Evolutionary conservation across 148 eudicot genomes (phyloP), one percentile per base, ranked within the genome.

Genomic region (Amaranthus palmeri): DNA sequence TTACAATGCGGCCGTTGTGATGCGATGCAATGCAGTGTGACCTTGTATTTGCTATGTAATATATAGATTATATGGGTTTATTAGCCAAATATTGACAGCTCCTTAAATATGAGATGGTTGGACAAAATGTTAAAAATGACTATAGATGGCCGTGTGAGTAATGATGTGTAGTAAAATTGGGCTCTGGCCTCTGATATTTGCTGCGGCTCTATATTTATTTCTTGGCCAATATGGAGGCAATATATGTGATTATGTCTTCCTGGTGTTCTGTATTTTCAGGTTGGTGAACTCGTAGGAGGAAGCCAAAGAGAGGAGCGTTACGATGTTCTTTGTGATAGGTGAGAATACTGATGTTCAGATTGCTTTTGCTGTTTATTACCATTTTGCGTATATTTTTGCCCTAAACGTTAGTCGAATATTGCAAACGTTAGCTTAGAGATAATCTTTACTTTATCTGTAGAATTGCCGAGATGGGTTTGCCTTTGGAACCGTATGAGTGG

Each of bases 271-370:
- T 70, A 18, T 46, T 72, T 79, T 77, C 83, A 95, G 99, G 96
- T 95, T 67, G 99, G 99, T 53, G 99, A 95, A 84, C 81, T 95
- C 65, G 83, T 95, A 57, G 99, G 99, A 13, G 99, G 99, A 77
- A 95, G 99, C 83, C 97, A 95, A 68, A 88, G 99, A 75, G 98
- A 95, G 73, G 99, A 95, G 83, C 92, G 90, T 49, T 88, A 83
- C 18, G 99, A 92, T 72, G 90, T 91, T 68, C 82, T 92, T 4
- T 76, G 68, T 72, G 72, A 80, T 55, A 95, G 98, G 98, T 91
- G 72, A 7, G 79, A 48, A 15, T 40, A 63, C 36, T 64, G 43
- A 3, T 46, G 25, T 7, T 50, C 36, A 25, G 36, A 25, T 25
- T 51, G 7, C 10, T 10, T 15, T 43, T 72, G 12, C n/a, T n/a